phyloP scores from a whole-genome alignment of 306 rosid genomes.

The Biancaea sappan region DNA sequence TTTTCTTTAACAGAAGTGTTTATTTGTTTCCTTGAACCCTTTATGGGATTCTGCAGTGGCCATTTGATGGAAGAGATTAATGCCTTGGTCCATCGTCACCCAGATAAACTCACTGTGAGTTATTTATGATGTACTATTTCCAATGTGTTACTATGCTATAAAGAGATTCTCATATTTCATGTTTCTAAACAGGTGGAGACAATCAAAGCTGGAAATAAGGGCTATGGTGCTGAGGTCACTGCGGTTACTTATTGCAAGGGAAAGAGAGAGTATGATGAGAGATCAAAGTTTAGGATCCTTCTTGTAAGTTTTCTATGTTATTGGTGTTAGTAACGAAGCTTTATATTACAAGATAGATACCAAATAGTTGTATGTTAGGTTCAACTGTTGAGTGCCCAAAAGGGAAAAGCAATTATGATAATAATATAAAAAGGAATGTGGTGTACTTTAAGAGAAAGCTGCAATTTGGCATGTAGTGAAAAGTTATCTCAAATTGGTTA shows the following conservation, averaged over 20 bases:
- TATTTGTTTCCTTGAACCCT: constrained; percentile 29
- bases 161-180: constrained; percentile 29
- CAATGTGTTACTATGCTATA: constrained; percentile 30
- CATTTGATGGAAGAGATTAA: constrained; percentile 76
- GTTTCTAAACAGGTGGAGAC: constrained; percentile 63
- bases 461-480: constrained; percentile 48
- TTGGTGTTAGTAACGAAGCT: constrained; percentile 25
- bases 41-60: constrained; percentile 58
- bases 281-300: constrained; percentile 78
- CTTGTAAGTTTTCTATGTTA: constrained; percentile 63
- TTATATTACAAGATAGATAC: not conserved
- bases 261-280: constrained; percentile 54
- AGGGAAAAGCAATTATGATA: constrained; percentile 1
- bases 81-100: constrained; percentile 82
- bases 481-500: constrained; percentile 80
- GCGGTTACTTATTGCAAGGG: constrained; percentile 73
- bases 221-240: constrained; percentile 66
- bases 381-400: not conserved
- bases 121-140: constrained; percentile 13
- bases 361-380: constrained; percentile 17
- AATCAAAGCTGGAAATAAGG: constrained; percentile 63
- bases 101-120: constrained; percentile 71
- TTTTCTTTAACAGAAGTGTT: not conserved
- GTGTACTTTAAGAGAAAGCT: constrained; percentile 27
- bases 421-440: constrained; percentile 8